Evolutionary conservation across 164 flowering plant genomes (phyloP).

Genomic region (Santalum album): DNA sequence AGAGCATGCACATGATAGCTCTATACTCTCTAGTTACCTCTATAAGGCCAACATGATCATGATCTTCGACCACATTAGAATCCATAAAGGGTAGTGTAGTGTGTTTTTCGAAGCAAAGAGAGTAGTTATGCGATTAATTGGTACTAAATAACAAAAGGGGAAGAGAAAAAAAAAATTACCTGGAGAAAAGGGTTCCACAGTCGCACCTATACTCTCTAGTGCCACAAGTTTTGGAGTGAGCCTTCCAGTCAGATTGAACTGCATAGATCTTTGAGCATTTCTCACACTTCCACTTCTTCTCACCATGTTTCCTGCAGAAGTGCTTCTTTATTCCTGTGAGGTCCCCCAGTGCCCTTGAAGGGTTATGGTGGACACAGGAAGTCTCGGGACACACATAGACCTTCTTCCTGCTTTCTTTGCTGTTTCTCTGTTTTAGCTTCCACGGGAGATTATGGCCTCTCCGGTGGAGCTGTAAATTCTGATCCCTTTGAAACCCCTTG

Average conservation of each 20-base stretch:
- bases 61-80: too few species aligned
- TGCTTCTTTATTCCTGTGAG: constrained; percentile 64
- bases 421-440: constrained; percentile 77
- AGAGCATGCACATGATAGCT: too few species aligned
- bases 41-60: too few species aligned
- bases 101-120: too few species aligned
- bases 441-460: constrained; percentile 96
- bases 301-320: constrained; percentile 54
- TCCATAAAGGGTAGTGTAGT: too few species aligned
- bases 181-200: constrained; percentile 59
- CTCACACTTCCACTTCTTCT: constrained; percentile 66
- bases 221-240: constrained; percentile 55
- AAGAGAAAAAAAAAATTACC: constrained; percentile 16
- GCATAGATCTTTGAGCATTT: constrained; percentile 59
- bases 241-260: constrained; percentile 63
- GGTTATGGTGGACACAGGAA: constrained; percentile 50
- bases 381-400: constrained; percentile 58
- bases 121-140: too few species aligned
- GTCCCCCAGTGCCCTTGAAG: constrained; percentile 47
- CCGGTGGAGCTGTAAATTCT: constrained; percentile 88
- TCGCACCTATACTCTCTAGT: constrained; percentile 55
- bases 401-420: constrained; percentile 40
- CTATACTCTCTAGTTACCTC: too few species aligned
- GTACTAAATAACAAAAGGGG: too few species aligned
- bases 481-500: constrained; percentile 96